phyloP scores from a whole-genome alignment of 257 asterid species.

The Scutellaria baicalensis region DNA sequence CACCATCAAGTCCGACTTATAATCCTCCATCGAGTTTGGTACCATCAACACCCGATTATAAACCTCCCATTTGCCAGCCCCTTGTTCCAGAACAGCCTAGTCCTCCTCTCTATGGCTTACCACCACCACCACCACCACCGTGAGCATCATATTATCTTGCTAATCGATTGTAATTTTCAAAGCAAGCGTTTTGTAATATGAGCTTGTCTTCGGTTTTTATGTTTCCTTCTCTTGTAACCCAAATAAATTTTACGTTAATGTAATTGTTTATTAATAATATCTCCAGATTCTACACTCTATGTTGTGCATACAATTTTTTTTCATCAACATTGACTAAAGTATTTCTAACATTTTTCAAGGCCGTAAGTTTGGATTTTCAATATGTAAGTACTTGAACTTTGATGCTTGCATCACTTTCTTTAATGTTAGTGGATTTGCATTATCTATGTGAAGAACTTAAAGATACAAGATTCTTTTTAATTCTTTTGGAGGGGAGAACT shows the following conservation, averaged over 20 bases:
- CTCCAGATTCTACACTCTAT: neutral
- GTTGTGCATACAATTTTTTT: neutral
- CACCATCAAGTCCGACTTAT: neutral
- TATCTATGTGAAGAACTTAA: neutral
- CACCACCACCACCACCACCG: conserved; percentile 6
- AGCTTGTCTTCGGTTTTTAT: neutral
- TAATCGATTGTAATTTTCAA: neutral
- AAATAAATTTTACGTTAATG: neutral
- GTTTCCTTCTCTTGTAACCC: neutral
- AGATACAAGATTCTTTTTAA: neutral
- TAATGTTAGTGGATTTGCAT: neutral
- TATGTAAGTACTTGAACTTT: neutral
- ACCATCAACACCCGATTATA: neutral
- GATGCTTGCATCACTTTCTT: neutral
- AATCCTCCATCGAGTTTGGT: neutral
- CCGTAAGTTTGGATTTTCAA: neutral
- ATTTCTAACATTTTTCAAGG: neutral
- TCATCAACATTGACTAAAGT: neutral
- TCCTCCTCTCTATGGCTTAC: neutral
- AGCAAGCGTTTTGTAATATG: neutral
- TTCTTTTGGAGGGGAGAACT: neutral
- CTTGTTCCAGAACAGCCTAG: neutral
- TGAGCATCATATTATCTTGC: neutral
- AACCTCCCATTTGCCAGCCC: neutral
- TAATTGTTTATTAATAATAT: neutral